phyloP scores from a whole-genome alignment of 2,329 filamentous ascomycete genomes.

The Diaporthe sp. region DNA sequence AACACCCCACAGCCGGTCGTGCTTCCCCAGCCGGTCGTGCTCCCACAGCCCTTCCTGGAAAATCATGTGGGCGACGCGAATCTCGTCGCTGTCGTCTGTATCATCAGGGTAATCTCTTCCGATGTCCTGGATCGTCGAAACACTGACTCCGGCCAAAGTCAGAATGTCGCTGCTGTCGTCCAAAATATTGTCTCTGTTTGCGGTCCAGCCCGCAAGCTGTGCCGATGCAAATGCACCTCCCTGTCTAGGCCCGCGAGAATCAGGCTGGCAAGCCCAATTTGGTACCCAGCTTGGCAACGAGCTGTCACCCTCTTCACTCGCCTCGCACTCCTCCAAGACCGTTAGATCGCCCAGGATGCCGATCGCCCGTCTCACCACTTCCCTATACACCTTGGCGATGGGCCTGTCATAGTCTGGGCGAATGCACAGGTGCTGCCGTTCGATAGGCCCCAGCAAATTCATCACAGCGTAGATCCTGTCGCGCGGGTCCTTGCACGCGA shows the following conservation, averaged over 20 bases:
- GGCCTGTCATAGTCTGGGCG: not conserved
- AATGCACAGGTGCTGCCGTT: not conserved
- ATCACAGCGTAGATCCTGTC: slow-evolving; percentile 24
- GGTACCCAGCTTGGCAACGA: slow-evolving; percentile 9
- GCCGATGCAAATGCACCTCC: not conserved
- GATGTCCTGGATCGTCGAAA: slow-evolving; percentile 13
- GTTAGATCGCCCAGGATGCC: not conserved
- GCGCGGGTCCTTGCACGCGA: slow-evolving; percentile 6
- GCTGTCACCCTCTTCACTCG: not conserved
- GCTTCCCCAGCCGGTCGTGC: not conserved
- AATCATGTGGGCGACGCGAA: not conserved
- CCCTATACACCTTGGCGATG: not conserved
- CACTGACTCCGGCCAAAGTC: not conserved
- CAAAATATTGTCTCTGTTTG: not conserved
- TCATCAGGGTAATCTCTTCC: not conserved
- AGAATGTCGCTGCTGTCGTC: slow-evolving; percentile 12
- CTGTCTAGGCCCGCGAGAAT: not conserved
- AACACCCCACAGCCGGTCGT: not conserved
- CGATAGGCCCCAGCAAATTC: not conserved
- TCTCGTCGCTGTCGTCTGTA: not conserved
- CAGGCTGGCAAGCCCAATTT: slow-evolving; percentile 1
- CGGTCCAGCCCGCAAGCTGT: slow-evolving; percentile 8
- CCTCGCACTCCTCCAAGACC: slow-evolving; percentile 13
- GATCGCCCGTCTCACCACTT: not conserved
- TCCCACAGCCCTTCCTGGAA: not conserved